Conservation (phyloP, 805 yeast genomes). For the Saturnispora bothae region DNA sequence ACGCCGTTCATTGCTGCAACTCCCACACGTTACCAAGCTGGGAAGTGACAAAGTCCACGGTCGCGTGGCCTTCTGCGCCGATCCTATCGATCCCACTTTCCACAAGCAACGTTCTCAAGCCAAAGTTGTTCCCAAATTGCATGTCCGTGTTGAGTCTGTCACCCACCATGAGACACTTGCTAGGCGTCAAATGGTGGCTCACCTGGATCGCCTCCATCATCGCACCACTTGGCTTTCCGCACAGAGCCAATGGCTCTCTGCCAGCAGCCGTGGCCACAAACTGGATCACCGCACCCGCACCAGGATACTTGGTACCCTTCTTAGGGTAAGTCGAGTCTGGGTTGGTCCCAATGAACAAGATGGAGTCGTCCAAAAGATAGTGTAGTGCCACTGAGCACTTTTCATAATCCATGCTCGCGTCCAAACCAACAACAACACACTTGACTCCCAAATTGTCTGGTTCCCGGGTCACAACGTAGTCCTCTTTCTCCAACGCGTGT, state of each 20-base stretch:
- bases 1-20: not conserved
- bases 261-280: conserved; percentile 65
- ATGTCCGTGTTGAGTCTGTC: conserved; percentile 94
- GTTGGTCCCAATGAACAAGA: conserved; percentile 84
- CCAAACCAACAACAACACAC: conserved; percentile 85
- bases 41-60: not conserved
- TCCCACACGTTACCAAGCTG: not conserved
- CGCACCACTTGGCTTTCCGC: conserved; percentile 85
- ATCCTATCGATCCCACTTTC: conserved; percentile 80
- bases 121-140: conserved; percentile 81
- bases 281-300: conserved; percentile 88
- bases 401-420: conserved; percentile 65
- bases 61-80: conserved; percentile 28
- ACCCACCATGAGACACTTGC: conserved; percentile 81
- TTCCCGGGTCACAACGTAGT: conserved; percentile 66
- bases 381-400: conserved; percentile 75
- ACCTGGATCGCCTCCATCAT: conserved; percentile 87
- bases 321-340: conserved; percentile 92
- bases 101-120: conserved; percentile 77
- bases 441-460: conserved; percentile 67
- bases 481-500: conserved; percentile 64
- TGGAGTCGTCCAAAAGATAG: conserved; percentile 54
- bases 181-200: conserved; percentile 43
- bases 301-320: conserved; percentile 77
- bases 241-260: conserved; percentile 61